phyloP scores from a whole-genome alignment of 176 grass and related monocot species.

The Saccharum officinarum region DNA sequence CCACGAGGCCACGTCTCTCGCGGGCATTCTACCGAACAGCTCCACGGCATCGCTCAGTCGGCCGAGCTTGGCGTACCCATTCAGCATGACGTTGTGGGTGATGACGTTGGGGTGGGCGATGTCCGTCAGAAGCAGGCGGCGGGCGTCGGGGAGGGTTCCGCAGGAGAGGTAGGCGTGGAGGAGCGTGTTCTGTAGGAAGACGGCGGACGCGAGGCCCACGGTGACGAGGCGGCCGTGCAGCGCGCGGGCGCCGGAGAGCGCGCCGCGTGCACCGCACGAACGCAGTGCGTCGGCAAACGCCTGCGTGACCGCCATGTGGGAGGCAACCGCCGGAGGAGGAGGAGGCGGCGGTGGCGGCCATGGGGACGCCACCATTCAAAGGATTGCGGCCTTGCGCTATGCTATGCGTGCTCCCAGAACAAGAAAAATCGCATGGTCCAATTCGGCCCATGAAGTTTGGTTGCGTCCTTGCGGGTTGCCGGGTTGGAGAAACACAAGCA shows the following conservation, averaged over 20 bases:
- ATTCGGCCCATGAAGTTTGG: neutral
- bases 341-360: slow-evolving; percentile 54
- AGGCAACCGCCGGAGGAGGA: slow-evolving; percentile 14
- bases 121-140: slow-evolving; percentile 42
- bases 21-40: slow-evolving; percentile 84
- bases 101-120: slow-evolving; percentile 62
- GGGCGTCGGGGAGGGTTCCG: slow-evolving; percentile 63
- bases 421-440: neutral
- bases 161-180: slow-evolving; percentile 79
- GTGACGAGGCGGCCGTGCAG: slow-evolving; percentile 78
- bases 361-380: slow-evolving; percentile 82
- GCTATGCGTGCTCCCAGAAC: neutral
- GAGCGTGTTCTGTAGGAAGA: slow-evolving; percentile 94
- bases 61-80: slow-evolving; percentile 60
- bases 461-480: neutral
- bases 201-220: slow-evolving; percentile 65
- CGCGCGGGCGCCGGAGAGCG: slow-evolving; percentile 48
- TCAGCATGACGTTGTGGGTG: slow-evolving; percentile 83
- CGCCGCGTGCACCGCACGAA: slow-evolving; percentile 41
- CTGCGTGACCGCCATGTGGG: slow-evolving; percentile 82
- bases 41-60: slow-evolving; percentile 50
- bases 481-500: neutral
- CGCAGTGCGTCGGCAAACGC: slow-evolving; percentile 60
- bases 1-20: slow-evolving; percentile 72
- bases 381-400: neutral